Base-by-base conservation (phyloP, 1,284 basidiomycete genomes). In the Sanghuangporus sanghuang region DNA sequence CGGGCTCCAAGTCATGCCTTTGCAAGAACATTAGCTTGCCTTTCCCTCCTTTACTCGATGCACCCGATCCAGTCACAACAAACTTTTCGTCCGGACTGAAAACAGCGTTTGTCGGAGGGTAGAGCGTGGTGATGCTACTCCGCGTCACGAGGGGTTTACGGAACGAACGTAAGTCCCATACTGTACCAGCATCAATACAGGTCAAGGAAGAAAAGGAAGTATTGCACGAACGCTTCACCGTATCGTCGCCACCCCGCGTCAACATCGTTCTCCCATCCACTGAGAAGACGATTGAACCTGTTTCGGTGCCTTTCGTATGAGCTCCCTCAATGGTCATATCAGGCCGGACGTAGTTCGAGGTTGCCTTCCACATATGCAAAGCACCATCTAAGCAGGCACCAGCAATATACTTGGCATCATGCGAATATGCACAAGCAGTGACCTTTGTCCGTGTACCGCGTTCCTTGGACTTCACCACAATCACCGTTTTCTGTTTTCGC, bases 381-480 rank as follows among this genome's bases (percentile, higher is more conserved):
- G 93, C 87, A 6, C 97, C 97, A 73, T 99, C 97, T 66, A 90
- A 73, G 69, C 95, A 96, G 32, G 86, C 93, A 68, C 90, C 94
- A 60, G 89, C 90, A 68, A 98, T 94, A 68, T 89, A 76, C 68
- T 82, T 88, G 38, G 92, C 95, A 75, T 98, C 95, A 14, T 82
- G 83, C 57, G 91, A 93, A 77, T 95, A 97, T 21, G 85, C 85
- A 71, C 94, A 96, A 4, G 90, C 76, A 5, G 91, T 93, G 14
- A 99, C 90, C 72, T 95, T 95, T 11, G 96, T 98, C 67, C 95
- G 83, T 16, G 93, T 90, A n/a, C 97, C 97, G 57, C 96, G 82
- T 69, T 96, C 94, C 74, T 96, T 98, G 18, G 93, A 96, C 76
- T 96, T 96, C 68, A 98, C 91, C 9, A 98, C 95, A 68, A 99